Base-by-base conservation (phyloP, 176 grass and related monocot species). In the Tillandsia leiboldiana region DNA sequence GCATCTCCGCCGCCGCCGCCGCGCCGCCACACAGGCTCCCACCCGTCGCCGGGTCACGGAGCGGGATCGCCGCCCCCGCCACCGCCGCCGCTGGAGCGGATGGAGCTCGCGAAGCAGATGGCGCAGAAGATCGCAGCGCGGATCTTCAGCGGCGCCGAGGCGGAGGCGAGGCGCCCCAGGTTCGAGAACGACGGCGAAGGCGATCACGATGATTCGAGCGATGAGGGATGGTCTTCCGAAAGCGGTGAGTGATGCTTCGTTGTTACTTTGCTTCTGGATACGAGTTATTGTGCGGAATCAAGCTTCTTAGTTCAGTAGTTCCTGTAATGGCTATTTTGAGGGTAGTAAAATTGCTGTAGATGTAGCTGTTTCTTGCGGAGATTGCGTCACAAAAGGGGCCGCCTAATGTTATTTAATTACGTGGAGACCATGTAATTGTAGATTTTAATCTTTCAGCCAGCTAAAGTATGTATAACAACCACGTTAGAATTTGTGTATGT, bases 51-150 rank as follows among this genome's bases (percentile, higher is more conserved):
- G 24, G 75, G 61, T 12, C 68, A 49, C 69, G 72, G 0, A 73
- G 71, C 27, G 67, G 51, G 17, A 73, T 26, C 59, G 2, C 61
- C 2, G 17, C 67, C 75, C 23, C 77, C 86, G 53, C 92, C 85
- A 17, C 81, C 93, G 22, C 86, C 89, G 49, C 86, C 86, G 1
- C 67, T 87, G 15, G 93, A 97, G n/a, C 89, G 85, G 63, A 97
- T 97, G 69, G 81, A 90, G 82, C 88, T 89, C 11, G 93, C 93
- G 12, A 97, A 97, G 82, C 93, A 97, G 71, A 77, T 86, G 33
- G 93, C 93, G 17, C 89, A 97, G 89, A 81, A 86, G 77, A 92
- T 97, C 62, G 93, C 93, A 3, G 93, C 93, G 20, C 83, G 88
- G 79, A 69, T 97, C n/a, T 90, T 97, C 53, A 97, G 72, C 74